Base-by-base conservation (phyloP, 2,329 filamentous ascomycete species). In the Verticillium longisporum region DNA sequence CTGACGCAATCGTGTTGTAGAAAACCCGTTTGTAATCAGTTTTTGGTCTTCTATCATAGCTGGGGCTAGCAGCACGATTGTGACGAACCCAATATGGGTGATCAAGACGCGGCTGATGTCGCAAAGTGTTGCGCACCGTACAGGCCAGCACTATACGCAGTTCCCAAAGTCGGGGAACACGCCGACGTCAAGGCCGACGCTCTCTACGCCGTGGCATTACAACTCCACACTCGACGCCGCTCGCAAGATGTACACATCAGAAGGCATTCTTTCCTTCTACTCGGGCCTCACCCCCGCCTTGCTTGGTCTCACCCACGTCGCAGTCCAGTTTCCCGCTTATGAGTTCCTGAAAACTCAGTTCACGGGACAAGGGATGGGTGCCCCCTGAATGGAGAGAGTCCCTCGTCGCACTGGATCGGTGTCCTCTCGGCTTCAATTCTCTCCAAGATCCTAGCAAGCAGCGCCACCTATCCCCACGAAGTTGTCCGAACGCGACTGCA, bases 71-170 rank as follows among this genome's bases (percentile, higher is more conserved):
- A 97, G 93, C 67, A 99, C 95, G 4, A 83, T 98, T 65, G 90
- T 89, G 64, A 99, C 95, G 31, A 99, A 98, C 74, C 95, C 95
- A 1, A 99, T 99, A 63, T 99, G 95, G 95, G 95, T 99, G 41
- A 97, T 99, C 78, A 99, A 99, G 77, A 99, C 95, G 57, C 85
- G 95, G 67, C 84, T 99, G 68, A 98, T 98, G 95, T 97, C 95
- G 41, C 95, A 98, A 78, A 89, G 87, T 83, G 65, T 81, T 76
- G 36, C 80, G 77, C 61, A 64, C n/a, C 56, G 70, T 71, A 82
- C 73, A 71, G 79, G 75, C 71, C 79, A 71, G 70, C 79, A 74
- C 15, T 75, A 78, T 65, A 78, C 76, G 32, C 64, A 72, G 63
- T 78, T 79, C 63, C 79, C 83, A 55, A 80, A 80, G 66, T 75